Conservation (phyloP, 805 yeast species). For the Nakazawaea molendinolei region DNA sequence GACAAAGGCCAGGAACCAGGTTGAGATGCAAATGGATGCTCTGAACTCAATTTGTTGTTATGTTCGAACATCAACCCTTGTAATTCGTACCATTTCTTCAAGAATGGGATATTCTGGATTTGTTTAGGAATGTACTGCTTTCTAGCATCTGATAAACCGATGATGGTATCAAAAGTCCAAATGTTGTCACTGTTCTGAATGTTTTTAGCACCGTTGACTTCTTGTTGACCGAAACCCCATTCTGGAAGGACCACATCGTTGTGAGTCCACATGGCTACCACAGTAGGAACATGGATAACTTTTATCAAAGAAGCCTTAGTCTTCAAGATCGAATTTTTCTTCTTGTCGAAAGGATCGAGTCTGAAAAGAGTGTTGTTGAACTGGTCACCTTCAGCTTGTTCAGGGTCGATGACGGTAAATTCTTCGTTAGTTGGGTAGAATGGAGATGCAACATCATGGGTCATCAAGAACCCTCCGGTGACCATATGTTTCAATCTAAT, state of each 20-base stretch:
- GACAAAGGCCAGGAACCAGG: conserved; percentile 92
- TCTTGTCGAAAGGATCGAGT: conserved; percentile 53
- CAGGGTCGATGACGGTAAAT: conserved; percentile 67
- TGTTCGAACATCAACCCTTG: conserved; percentile 88
- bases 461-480: conserved; percentile 71
- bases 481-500: conserved; percentile 76
- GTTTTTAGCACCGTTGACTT: conserved; percentile 91
- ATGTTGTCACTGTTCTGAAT: conserved; percentile 55
- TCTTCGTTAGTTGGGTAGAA: conserved; percentile 89
- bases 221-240: conserved; percentile 91
- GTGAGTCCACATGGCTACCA: conserved; percentile 93
- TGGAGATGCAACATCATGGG: conserved; percentile 98
- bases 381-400: conserved; percentile 45
- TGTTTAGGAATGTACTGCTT: conserved; percentile 56
- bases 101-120: conserved; percentile 60
- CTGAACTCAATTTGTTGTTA: conserved; percentile 78
- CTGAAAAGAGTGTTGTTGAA: conserved; percentile 76
- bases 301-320: conserved; percentile 67
- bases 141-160: conserved; percentile 59
- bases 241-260: conserved; percentile 80
- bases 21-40: conserved; percentile 92
- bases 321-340: conserved; percentile 45
- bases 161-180: conserved; percentile 73
- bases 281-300: conserved; percentile 75
- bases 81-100: conserved; percentile 83